These are phyloP conservation scores for Ophiostoma ips DNA, from an alignment of 2,329 filamentous ascomycete genomes.

Conservation along the genomic window DNA sequence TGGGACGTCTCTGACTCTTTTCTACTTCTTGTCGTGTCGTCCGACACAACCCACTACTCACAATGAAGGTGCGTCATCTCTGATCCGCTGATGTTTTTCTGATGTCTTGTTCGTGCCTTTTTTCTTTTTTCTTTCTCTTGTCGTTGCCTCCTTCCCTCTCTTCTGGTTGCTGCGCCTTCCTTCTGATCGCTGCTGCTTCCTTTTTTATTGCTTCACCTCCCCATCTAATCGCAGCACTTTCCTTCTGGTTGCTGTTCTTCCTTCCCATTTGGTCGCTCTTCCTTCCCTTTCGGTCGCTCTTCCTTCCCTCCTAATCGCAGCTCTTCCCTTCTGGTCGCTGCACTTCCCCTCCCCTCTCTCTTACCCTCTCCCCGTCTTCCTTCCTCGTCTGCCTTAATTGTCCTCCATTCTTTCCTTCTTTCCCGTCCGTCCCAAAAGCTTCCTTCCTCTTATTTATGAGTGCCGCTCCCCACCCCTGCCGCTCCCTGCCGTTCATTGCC, in stretches of 20 bases:
- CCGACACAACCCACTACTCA: not conserved
- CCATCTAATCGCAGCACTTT: not conserved
- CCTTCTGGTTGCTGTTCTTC: not conserved
- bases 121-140: not conserved
- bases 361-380: no score
- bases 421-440: not conserved
- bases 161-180: not conserved
- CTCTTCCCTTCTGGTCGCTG: no score
- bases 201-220: not conserved
- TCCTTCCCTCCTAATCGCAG: no score
- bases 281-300: no score
- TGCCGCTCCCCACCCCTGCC: no score
- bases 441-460: no score
- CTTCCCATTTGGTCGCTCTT: no score
- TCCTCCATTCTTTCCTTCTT: not conserved
- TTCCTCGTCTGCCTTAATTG: not conserved
- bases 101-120: not conserved
- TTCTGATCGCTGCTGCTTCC: not conserved
- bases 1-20: not conserved
- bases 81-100: not conserved
- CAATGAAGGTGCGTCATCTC: conserved; percentile 16
- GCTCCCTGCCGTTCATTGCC: no score
- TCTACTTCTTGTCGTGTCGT: not conserved
- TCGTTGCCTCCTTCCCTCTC: not conserved
- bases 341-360: no score